Evolutionary conservation across 441 rosid genomes (phyloP).

Genomic region (Flueggea neowawraea): DNA sequence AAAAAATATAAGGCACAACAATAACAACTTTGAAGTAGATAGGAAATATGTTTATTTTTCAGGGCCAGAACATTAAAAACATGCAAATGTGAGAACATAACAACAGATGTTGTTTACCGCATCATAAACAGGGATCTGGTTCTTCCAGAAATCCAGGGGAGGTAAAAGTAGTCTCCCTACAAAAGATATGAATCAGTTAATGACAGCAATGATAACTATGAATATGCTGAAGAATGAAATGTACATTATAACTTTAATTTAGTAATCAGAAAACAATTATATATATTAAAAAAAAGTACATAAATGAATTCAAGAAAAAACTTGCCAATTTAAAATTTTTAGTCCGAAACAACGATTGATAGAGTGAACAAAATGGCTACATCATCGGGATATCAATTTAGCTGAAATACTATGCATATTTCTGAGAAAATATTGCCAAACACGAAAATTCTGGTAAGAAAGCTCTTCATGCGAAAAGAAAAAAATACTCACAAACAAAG

Average conservation of each 20-base stretch:
- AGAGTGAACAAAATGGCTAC: too few relatives aligned
- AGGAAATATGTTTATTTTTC: too few relatives aligned
- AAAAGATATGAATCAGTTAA: conserved; percentile 20
- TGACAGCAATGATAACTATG: conserved; percentile 1
- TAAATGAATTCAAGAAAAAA: not conserved
- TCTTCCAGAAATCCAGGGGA: conserved; percentile 69
- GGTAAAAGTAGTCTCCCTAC: conserved; percentile 75
- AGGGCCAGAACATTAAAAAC: too few relatives aligned
- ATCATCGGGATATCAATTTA: too few relatives aligned
- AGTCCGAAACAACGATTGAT: too few relatives aligned
- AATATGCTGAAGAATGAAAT: not conserved
- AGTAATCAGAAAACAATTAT: not conserved
- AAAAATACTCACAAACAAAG: too few relatives aligned
- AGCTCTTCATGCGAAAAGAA: too few relatives aligned
- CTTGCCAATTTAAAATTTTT: not conserved
- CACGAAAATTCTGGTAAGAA: too few relatives aligned
- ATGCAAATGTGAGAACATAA: not conserved
- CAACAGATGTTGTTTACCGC: conserved; percentile 31
- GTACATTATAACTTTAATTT: too few relatives aligned
- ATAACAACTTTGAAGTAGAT: too few relatives aligned
- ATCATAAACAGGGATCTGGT: conserved; percentile 67
- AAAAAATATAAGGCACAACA: not conserved
- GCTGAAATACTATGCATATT: too few relatives aligned
- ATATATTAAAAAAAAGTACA: not conserved
- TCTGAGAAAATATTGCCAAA: too few relatives aligned